Percentiles rank a stretch among this genome's conserved stretches.
These are phyloP conservation scores for Myochromella boudieri DNA, from an alignment of 768 basidiomycete genomes.

Conservation along the genomic window DNA sequence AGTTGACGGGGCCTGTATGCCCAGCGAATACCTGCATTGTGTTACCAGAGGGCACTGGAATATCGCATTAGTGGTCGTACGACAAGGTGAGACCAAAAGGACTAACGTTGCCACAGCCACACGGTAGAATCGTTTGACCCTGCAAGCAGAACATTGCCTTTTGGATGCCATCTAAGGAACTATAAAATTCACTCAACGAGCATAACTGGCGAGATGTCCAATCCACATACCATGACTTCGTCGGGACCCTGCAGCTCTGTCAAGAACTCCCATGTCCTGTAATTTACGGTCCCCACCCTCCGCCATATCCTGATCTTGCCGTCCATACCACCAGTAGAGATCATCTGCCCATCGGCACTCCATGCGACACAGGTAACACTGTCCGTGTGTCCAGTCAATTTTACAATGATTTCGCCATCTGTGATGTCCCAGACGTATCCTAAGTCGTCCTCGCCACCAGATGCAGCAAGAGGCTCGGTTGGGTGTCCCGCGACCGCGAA, in stretches of 20 bases:
- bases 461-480: conserved; percentile 75
- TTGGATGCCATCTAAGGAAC: conserved; percentile 98
- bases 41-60: conserved; percentile 88
- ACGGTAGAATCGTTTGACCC: conserved; percentile 92
- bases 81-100: neutral
- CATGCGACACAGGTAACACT: conserved; percentile 81
- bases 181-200: conserved; percentile 27
- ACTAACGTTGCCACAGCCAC: conserved; percentile 96
- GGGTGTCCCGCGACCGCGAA: conserved; percentile 88
- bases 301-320: conserved; percentile 92
- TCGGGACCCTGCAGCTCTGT: conserved; percentile 92
- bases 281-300: conserved; percentile 72
- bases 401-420: conserved; percentile 76
- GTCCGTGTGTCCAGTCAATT: conserved; percentile 90
- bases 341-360: conserved; percentile 88
- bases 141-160: conserved; percentile 81
- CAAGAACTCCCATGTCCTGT: conserved; percentile 89
- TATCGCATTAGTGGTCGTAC: neutral
- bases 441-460: conserved; percentile 93
- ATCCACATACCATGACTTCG: conserved; percentile 80
- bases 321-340: conserved; percentile 98
- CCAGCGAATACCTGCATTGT: conserved; percentile 97
- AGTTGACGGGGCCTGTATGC: conserved; percentile 80
- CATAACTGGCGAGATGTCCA: neutral
- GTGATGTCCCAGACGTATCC: conserved; percentile 93